phyloP scores from a whole-genome alignment of 2,329 filamentous ascomycete genomes.

The Lanzia echinophila region DNA sequence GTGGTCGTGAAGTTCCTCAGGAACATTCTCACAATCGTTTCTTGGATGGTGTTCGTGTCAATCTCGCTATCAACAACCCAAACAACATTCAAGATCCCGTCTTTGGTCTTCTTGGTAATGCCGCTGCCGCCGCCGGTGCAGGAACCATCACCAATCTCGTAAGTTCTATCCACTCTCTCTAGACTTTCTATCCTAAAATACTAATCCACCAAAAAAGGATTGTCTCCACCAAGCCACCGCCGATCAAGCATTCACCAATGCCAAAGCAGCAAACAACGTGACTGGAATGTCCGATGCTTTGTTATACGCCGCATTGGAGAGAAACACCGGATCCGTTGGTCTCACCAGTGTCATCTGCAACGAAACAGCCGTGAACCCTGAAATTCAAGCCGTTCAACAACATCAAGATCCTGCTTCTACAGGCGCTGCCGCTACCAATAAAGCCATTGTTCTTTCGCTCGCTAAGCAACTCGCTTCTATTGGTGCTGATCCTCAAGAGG shows the following conservation, averaged over 20 bases:
- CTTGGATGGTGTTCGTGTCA: conserved; percentile 38
- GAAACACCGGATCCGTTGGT: conserved; percentile 54
- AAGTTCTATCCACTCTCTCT: no score
- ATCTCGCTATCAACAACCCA: conserved; percentile 43
- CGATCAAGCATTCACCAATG: conserved; percentile 56
- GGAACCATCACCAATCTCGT: conserved; percentile 41
- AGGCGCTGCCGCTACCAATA: conserved; percentile 51
- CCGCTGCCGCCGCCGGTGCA: conserved; percentile 42
- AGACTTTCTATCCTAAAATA: no score
- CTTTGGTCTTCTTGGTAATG: conserved; percentile 47
- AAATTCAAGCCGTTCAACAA: conserved; percentile 56
- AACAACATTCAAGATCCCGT: conserved; percentile 41
- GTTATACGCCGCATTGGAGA: conserved; percentile 48
- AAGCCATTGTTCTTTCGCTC: conserved; percentile 51
- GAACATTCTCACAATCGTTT: conserved; percentile 49
- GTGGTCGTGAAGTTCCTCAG: conserved; percentile 46
- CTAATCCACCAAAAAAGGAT: conserved; percentile 32
- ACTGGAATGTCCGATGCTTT: conserved; percentile 47
- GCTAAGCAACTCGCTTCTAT: conserved; percentile 53
- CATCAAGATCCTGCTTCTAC: conserved; percentile 62
- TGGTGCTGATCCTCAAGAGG: conserved; percentile 55
- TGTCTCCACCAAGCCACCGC: conserved; percentile 53
- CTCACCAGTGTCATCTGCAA: conserved; percentile 50
- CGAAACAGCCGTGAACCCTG: conserved; percentile 53
- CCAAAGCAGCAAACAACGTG: conserved; percentile 48